Conservation (phyloP, 768 basidiomycete genomes). For the Termitomyces titanicus region DNA sequence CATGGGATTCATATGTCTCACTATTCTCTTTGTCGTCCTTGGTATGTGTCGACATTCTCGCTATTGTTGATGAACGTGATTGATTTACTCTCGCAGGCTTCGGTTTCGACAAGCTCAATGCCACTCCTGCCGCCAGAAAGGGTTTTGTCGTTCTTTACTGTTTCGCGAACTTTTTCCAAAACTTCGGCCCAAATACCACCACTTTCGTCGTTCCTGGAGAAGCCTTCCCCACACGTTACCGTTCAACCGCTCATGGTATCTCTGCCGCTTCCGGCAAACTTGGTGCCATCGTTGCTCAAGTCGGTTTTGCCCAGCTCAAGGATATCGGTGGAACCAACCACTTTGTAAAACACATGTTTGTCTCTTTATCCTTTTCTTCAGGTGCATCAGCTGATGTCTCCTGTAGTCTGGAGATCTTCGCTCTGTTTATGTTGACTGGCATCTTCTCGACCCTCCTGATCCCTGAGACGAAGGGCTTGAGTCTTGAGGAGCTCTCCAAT, state of each 20-base stretch:
- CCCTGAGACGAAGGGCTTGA: constrained; percentile 69
- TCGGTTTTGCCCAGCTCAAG: constrained; percentile 66
- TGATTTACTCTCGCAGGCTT: constrained; percentile 45
- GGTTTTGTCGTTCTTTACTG: constrained; percentile 84
- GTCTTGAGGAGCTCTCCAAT: constrained; percentile 71
- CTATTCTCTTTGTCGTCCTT: constrained; percentile 64
- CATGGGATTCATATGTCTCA: constrained; percentile 70
- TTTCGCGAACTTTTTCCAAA: constrained; percentile 88
- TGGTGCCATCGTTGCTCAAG: constrained; percentile 78
- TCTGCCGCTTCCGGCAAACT: constrained; percentile 81
- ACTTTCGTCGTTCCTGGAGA: constrained; percentile 84
- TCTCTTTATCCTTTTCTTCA: constrained; percentile 8
- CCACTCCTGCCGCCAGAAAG: constrained; percentile 35
- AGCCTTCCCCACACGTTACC: constrained; percentile 84
- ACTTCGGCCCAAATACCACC: constrained; percentile 80
- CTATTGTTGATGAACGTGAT: not conserved
- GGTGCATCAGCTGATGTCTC: not conserved
- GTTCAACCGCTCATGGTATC: constrained; percentile 83
- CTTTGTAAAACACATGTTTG: constrained; percentile 70
- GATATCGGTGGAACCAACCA: constrained; percentile 63
- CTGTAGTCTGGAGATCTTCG: constrained; percentile 70
- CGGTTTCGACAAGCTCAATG: constrained; percentile 54
- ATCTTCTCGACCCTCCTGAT: constrained; percentile 77
- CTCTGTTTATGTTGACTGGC: constrained; percentile 84
- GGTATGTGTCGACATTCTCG: constrained; percentile 36